phyloP scores from a whole-genome alignment of 2,329 filamentous ascomycete species.

The Fusarium vanettenii region DNA sequence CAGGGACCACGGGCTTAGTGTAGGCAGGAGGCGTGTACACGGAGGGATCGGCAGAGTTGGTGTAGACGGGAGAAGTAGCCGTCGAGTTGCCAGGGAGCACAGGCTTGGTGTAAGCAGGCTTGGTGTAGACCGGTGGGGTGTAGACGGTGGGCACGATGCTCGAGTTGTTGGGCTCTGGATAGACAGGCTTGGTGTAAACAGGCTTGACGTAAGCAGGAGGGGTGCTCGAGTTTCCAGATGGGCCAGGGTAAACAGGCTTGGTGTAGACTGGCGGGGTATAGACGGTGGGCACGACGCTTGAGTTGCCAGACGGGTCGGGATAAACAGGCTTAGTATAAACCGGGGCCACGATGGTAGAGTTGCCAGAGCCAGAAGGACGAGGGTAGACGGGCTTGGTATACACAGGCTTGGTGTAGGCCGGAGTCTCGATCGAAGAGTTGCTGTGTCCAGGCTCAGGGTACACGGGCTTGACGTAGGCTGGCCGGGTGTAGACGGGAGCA shows the following conservation, averaged over 20 bases:
- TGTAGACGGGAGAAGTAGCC: constrained; percentile 7
- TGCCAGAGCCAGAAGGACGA: not conserved
- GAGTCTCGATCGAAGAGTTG: constrained; percentile 25
- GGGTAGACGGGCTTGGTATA: constrained; percentile 23
- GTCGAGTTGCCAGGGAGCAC: constrained; percentile 18
- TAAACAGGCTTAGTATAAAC: constrained; percentile 7
- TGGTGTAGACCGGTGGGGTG: not conserved
- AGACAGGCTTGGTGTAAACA: constrained; percentile 6
- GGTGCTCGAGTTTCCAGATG: not conserved
- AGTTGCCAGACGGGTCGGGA: not conserved
- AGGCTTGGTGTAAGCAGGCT: constrained; percentile 4
- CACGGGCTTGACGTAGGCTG: constrained; percentile 20
- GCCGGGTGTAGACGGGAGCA: constrained; percentile 8
- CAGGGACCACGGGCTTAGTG: constrained; percentile 5
- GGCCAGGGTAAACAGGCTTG: not conserved
- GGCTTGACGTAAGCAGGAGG: not conserved
- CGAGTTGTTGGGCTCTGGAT: constrained; percentile 2
- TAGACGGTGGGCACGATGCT: not conserved
- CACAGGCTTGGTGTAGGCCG: constrained; percentile 18
- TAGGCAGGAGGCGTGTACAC: constrained; percentile 22
- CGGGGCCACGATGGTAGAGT: constrained; percentile 7
- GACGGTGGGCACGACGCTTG: not conserved
- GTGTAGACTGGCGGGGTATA: not conserved
- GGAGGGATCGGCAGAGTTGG: constrained; percentile 16
- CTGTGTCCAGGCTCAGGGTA: constrained; percentile 15